Conservation (phyloP, 257 asterid species). For the Echites panduratus region DNA sequence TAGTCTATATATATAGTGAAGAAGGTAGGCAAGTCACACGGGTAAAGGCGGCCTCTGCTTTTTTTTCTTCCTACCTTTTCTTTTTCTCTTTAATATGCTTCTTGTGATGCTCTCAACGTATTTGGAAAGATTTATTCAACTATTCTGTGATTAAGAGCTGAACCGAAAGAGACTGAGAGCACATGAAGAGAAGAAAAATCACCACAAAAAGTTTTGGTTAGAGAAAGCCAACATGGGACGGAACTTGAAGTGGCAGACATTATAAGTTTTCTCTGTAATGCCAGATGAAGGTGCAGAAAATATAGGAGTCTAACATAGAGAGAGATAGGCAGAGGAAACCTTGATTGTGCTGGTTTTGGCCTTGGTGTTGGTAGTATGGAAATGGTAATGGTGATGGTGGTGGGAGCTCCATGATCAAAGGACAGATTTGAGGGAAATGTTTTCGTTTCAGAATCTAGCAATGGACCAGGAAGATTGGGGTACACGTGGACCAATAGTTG, state of each 20-base stretch:
- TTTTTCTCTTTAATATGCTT: slow-evolving; percentile 23
- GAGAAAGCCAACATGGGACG: slow-evolving; percentile 8
- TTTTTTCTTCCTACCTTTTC: slow-evolving; percentile 14
- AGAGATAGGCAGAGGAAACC: slow-evolving; percentile 16
- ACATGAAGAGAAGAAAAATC: background rate
- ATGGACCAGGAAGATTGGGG: slow-evolving; percentile 29
- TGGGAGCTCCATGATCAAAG: slow-evolving; percentile 39
- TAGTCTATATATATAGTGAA: slow-evolving; percentile 38
- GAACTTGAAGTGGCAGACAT: slow-evolving; percentile 38
- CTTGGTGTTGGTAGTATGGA: slow-evolving; percentile 16
- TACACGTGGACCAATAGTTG: slow-evolving; percentile 37
- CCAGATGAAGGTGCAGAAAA: slow-evolving; percentile 12
- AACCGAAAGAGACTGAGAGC: background rate
- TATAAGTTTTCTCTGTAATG: slow-evolving; percentile 13
- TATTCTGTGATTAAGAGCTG: slow-evolving; percentile 15
- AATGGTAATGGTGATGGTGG: slow-evolving; percentile 12
- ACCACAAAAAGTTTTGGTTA: slow-evolving; percentile 2
- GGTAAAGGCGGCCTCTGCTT: slow-evolving; percentile 24
- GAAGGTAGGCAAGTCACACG: slow-evolving; percentile 24
- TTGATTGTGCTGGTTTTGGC: slow-evolving; percentile 18
- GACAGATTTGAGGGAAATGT: slow-evolving; percentile 39
- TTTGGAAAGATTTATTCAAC: slow-evolving; percentile 34
- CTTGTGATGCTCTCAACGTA: slow-evolving; percentile 28
- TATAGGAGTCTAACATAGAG: slow-evolving; percentile 9
- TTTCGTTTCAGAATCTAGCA: slow-evolving; percentile 24